Percentiles rank a stretch among this genome's conserved stretches.
Conservation (phyloP, 2,329 filamentous ascomycete genomes). For the Aspergillus arachidicola region DNA sequence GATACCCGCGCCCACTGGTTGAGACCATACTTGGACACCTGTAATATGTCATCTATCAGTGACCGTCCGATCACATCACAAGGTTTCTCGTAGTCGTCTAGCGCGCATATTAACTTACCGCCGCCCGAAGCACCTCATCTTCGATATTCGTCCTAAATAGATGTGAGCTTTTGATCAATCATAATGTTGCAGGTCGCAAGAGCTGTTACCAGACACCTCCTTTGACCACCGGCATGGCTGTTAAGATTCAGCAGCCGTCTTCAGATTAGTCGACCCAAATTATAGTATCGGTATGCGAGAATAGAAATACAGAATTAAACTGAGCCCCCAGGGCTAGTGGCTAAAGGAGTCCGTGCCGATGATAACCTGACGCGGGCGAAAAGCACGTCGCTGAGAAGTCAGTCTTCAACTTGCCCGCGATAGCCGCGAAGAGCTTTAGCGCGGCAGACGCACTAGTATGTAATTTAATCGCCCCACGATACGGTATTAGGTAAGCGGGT, state of each 20-base stretch:
- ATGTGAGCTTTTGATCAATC: constrained; percentile 21
- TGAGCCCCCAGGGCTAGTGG: constrained; percentile 16
- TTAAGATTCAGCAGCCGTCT: constrained; percentile 14
- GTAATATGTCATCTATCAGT: constrained; percentile 12
- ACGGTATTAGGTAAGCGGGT: constrained; percentile 33
- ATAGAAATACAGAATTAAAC: background rate
- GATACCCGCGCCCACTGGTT: constrained; percentile 99
- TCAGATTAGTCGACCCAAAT: background rate
- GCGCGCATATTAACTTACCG: constrained; percentile 47
- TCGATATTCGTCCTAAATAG: constrained; percentile 63
- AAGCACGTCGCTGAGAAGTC: constrained; percentile 13
- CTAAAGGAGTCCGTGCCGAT: constrained; percentile 18
- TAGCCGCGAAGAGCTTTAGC: constrained; percentile 31
- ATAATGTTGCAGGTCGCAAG: background rate
- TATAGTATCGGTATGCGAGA: background rate
- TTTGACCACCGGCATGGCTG: constrained; percentile 65
- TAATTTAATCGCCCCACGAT: constrained; percentile 23
- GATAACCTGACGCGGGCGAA: constrained; percentile 26
- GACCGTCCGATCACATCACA: constrained; percentile 13
- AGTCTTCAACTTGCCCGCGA: constrained; percentile 11
- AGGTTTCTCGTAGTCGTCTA: background rate
- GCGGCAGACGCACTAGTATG: constrained; percentile 27
- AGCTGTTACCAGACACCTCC: constrained; percentile 61
- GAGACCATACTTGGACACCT: constrained; percentile 85
- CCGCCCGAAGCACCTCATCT: constrained; percentile 97